Evolutionary conservation across 345 rosid species (phyloP).

Genomic region (Citrus glauca): DNA sequence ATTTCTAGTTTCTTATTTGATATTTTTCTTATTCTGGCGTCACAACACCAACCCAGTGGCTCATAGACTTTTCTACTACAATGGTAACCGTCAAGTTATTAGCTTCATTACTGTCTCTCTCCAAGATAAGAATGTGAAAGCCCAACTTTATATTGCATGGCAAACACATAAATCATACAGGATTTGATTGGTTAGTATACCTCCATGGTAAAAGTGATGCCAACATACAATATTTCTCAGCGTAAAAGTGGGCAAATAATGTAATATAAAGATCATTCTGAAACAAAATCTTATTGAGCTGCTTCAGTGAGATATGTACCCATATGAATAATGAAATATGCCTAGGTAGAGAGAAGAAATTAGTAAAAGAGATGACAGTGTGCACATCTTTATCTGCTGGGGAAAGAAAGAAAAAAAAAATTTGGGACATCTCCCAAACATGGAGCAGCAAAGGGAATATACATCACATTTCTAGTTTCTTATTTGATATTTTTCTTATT

Average conservation of each 20-base stretch:
- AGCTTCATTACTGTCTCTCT: not conserved
- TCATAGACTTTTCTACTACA: not conserved
- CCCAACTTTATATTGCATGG: not conserved
- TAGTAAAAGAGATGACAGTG: not conserved
- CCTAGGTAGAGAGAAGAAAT: not conserved
- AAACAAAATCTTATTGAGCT: not conserved
- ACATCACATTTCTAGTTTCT: not conserved
- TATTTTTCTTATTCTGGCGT: not conserved
- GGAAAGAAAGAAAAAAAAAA: not conserved
- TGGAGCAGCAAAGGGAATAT: not conserved
- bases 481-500: not conserved
- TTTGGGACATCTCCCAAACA: not conserved
- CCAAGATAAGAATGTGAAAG: not conserved
- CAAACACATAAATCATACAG: not conserved
- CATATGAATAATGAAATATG: not conserved
- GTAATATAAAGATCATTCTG: not conserved
- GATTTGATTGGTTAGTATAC: not conserved
- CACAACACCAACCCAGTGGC: not conserved
- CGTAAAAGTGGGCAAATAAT: not conserved
- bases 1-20: not conserved
- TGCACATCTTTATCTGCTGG: not conserved
- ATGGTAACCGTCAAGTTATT: not conserved
- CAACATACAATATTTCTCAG: not conserved
- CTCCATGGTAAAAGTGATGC: not conserved
- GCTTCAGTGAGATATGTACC: not conserved